These are phyloP conservation scores for Rhynchospora tenuis DNA, from an alignment of 176 grass and related monocot genomes.

Conservation along the genomic window DNA sequence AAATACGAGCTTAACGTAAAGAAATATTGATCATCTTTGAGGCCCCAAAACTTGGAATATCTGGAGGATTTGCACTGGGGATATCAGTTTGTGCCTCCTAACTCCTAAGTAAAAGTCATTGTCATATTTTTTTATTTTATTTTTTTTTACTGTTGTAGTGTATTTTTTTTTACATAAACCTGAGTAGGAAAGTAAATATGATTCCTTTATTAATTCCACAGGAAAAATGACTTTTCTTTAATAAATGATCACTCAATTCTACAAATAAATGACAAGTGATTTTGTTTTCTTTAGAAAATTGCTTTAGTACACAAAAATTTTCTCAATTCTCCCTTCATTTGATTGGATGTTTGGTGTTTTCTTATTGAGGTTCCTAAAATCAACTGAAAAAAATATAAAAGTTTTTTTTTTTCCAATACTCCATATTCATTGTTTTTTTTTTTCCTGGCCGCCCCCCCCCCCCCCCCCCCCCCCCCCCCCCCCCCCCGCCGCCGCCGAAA, in stretches of 20 bases:
- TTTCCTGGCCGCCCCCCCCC: too few species aligned
- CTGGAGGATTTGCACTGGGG: not conserved
- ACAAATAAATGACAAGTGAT: not conserved
- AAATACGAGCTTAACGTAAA: not conserved
- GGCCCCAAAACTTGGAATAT: not conserved
- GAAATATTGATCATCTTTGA: not conserved
- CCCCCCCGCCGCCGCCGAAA: too few species aligned
- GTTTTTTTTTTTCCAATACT: too few species aligned
- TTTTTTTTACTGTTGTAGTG: not conserved
- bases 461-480: too few species aligned
- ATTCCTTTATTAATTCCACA: not conserved
- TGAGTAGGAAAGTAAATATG: not conserved
- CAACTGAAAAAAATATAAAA: too few species aligned
- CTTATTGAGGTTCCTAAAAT: too few species aligned
- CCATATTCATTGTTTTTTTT: too few species aligned
- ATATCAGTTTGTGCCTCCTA: not conserved
- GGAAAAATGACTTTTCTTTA: not conserved
- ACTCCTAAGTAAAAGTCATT: not conserved
- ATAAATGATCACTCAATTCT: not conserved
- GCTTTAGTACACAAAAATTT: too few species aligned
- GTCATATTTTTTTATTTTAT: not conserved
- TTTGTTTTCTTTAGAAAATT: too few species aligned
- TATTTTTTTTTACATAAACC: not conserved
- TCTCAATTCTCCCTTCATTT: not conserved
- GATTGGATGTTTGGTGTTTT: not conserved